Percentiles rank a stretch among this genome's conserved stretches.
phyloP scores from a whole-genome alignment of 2,329 filamentous ascomycete species.

The Neonectria ditissima region DNA sequence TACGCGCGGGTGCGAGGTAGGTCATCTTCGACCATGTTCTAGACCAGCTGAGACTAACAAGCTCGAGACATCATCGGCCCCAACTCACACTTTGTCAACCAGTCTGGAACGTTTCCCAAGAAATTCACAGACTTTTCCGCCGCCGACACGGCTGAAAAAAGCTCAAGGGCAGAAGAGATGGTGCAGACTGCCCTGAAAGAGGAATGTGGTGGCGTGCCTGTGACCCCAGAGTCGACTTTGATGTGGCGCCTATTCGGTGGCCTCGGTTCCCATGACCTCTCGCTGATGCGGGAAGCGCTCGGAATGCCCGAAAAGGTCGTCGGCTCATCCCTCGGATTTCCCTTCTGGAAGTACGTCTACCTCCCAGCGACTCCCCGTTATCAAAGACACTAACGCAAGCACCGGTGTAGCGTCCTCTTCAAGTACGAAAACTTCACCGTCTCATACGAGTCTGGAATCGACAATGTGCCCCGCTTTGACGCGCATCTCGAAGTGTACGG shows the following conservation, averaged over 20 bases:
- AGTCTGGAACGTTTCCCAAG: conserved; percentile 30
- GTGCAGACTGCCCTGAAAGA: not conserved
- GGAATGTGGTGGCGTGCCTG: not conserved
- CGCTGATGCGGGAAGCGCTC: conserved; percentile 35
- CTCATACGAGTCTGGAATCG: conserved; percentile 67
- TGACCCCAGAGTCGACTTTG: not conserved
- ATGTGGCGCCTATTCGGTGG: conserved; percentile 9
- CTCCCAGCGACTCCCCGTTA: no score
- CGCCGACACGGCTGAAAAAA: not conserved
- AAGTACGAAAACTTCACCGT: conserved; percentile 61
- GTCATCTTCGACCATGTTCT: not conserved
- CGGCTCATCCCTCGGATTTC: conserved; percentile 46
- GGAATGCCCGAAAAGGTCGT: conserved; percentile 34
- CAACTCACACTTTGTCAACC: not conserved
- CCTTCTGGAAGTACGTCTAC: conserved; percentile 20
- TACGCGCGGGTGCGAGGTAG: conserved; percentile 62
- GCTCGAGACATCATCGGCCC: not conserved
- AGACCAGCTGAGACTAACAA: not conserved
- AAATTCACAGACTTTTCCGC: conserved; percentile 10
- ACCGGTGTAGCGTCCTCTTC: conserved; percentile 53
- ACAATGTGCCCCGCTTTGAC: conserved; percentile 1
- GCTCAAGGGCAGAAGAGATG: not conserved
- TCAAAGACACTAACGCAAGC: conserved; percentile 39
- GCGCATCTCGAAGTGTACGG: conserved; percentile 2
- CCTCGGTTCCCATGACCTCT: conserved; percentile 33